phyloP scores from a whole-genome alignment of 495 filamentous ascomycete genomes.

The Daldinia childiae region DNA sequence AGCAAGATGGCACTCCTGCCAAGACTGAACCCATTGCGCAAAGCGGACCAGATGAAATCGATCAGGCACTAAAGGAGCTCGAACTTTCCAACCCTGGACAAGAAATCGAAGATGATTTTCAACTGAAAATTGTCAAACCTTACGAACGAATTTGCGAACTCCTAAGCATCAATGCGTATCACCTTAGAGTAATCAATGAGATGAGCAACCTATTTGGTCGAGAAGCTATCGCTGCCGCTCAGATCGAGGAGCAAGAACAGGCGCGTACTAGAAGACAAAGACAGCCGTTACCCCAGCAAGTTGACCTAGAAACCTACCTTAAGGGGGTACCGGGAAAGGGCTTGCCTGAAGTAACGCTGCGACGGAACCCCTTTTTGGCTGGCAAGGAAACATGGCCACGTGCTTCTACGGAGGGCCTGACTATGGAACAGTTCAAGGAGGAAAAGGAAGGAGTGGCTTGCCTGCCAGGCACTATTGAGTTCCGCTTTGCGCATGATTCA shows the following conservation, averaged over 20 bases:
- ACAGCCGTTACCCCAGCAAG: slow-evolving; percentile 60
- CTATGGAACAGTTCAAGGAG: slow-evolving; percentile 78
- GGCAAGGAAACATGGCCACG: slow-evolving; percentile 93
- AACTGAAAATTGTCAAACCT: slow-evolving; percentile 26
- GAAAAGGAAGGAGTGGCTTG: not conserved
- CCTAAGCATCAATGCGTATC: slow-evolving; percentile 76
- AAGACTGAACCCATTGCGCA: slow-evolving; percentile 35
- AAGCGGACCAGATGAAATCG: slow-evolving; percentile 78
- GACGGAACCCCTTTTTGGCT: slow-evolving; percentile 85
- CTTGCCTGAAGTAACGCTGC: slow-evolving; percentile 73
- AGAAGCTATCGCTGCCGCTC: slow-evolving; percentile 72
- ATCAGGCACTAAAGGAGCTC: slow-evolving; percentile 76
- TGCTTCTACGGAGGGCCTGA: slow-evolving; percentile 79
- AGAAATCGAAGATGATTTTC: slow-evolving; percentile 8
- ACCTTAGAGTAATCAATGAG: slow-evolving; percentile 88
- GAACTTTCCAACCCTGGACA: slow-evolving; percentile 45
- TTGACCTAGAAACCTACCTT: slow-evolving; percentile 76
- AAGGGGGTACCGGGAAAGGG: slow-evolving; percentile 69
- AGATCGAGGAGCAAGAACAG: slow-evolving; percentile 63
- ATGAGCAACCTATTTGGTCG: slow-evolving; percentile 94
- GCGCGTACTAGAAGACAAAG: slow-evolving; percentile 52
- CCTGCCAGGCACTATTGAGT: slow-evolving; percentile 63
- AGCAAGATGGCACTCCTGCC: slow-evolving; percentile 29
- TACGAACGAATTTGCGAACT: slow-evolving; percentile 62
- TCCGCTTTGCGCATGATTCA: slow-evolving; percentile 77